Conservation (phyloP, 225 moss, liverwort and hornwort genomes). For the Climacium dendroides region DNA sequence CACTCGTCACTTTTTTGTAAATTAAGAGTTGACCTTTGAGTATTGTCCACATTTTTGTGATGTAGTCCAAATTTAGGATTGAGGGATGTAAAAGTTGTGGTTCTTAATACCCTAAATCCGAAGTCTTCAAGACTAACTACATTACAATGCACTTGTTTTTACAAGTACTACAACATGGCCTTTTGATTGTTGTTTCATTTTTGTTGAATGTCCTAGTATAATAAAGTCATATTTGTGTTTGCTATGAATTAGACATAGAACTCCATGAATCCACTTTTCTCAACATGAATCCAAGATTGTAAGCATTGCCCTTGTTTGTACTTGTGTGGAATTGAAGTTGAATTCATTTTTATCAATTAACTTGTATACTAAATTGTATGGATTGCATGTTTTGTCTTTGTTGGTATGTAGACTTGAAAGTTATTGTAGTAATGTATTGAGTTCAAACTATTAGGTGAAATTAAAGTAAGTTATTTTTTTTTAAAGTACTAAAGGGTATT, state of each 20-base stretch:
- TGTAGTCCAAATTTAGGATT: not conserved
- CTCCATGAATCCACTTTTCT: fast-evolving
- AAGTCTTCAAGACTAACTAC: fast-evolving
- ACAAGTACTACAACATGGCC: not conserved
- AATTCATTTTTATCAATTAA: not conserved
- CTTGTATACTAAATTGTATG: too few relatives aligned
- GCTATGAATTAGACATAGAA: not conserved
- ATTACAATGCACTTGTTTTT: not conserved
- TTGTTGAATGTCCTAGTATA: not conserved
- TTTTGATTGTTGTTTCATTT: not conserved
- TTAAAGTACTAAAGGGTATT: too few relatives aligned
- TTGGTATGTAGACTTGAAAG: not conserved
- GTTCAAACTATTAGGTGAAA: not conserved
- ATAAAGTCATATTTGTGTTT: not conserved
- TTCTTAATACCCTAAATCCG: not conserved
- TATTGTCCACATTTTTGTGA: not conserved
- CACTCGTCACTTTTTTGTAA: fast-evolving
- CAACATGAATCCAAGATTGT: not conserved
- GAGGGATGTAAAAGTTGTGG: not conserved
- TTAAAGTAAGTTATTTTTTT: not conserved
- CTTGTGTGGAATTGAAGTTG: not conserved
- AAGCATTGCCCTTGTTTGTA: not conserved
- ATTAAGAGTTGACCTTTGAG: not conserved
- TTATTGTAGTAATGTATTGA: not conserved
- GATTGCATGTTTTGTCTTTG: not conserved